Evolutionary conservation across 495 filamentous ascomycete genomes (phyloP).

Genomic region (Geoglossum glabrum): DNA sequence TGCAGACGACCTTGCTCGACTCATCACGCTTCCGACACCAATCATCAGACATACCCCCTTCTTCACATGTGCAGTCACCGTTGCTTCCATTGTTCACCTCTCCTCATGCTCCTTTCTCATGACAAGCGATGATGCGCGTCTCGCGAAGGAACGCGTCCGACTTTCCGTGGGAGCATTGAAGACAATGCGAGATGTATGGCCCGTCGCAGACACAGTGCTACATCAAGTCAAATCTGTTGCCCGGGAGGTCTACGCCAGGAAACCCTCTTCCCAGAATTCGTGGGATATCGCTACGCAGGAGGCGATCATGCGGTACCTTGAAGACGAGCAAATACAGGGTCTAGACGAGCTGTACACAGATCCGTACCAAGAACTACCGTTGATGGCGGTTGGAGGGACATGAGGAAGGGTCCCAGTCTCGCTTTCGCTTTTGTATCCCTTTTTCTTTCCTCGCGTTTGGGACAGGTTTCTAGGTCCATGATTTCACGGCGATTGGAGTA

Average conservation of each 20-base stretch:
- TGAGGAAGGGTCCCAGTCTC: too few species aligned
- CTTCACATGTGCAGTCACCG: constrained; percentile 60
- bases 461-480: too few species aligned
- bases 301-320: background rate
- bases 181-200: constrained; percentile 53
- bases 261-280: background rate
- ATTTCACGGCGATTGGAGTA: too few species aligned
- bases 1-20: constrained; percentile 53
- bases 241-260: constrained; percentile 21
- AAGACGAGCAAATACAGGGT: background rate
- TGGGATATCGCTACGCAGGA: background rate
- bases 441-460: background rate
- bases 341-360: background rate
- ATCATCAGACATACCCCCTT: constrained; percentile 67
- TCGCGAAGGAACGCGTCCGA: constrained; percentile 39
- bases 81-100: constrained; percentile 38
- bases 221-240: constrained; percentile 55
- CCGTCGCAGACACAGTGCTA: constrained; percentile 50
- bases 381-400: background rate
- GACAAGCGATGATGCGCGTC: background rate
- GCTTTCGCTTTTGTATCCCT: too few species aligned
- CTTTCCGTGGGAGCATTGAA: constrained; percentile 72
- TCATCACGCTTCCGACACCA: constrained; percentile 56
- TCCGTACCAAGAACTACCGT: background rate
- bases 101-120: constrained; percentile 33